phyloP scores from a whole-genome alignment of 805 yeast genomes.

The Kluyveromyces dobzhanskii region DNA sequence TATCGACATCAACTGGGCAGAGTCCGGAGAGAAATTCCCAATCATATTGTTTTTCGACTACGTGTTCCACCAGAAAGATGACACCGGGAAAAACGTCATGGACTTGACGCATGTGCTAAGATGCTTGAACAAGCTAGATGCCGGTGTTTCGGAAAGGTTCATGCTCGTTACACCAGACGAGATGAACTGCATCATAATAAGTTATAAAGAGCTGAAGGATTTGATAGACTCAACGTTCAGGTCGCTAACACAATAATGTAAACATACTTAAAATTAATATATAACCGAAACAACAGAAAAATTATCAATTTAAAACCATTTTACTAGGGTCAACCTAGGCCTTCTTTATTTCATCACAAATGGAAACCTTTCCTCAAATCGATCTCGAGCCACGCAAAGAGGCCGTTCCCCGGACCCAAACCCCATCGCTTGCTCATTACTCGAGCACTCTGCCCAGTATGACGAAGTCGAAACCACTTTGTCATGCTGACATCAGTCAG shows the following conservation, averaged over 20 bases:
- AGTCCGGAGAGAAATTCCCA: slow-evolving; percentile 67
- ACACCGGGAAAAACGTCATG: slow-evolving; percentile 63
- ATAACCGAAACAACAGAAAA: too few relatives aligned
- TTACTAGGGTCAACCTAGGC: too few relatives aligned
- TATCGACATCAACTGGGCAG: slow-evolving; percentile 55
- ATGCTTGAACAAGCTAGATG: slow-evolving; percentile 82
- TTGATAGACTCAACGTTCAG: slow-evolving; percentile 63
- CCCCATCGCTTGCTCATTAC: too few relatives aligned
- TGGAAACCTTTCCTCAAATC: too few relatives aligned
- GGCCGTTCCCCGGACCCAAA: too few relatives aligned
- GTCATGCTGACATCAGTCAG: too few relatives aligned
- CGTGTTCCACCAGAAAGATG: slow-evolving; percentile 79
- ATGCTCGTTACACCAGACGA: slow-evolving; percentile 79
- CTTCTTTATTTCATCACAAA: too few relatives aligned
- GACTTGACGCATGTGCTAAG: slow-evolving; percentile 77
- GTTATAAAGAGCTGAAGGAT: slow-evolving; percentile 74
- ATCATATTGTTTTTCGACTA: slow-evolving; percentile 71
- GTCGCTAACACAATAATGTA: slow-evolving; percentile 18
- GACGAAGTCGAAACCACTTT: too few relatives aligned
- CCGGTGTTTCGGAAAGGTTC: slow-evolving; percentile 79
- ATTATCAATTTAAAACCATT: too few relatives aligned
- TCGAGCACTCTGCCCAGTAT: too few relatives aligned
- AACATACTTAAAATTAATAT: too few relatives aligned
- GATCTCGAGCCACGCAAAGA: too few relatives aligned
- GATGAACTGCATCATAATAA: slow-evolving; percentile 72